Percentiles rank a stretch among this genome's conserved stretches.
Evolutionary conservation across 192 early-diverging fungal genomes (phyloP).

Genomic region (Phlyctochytrium bullatum): DNA sequence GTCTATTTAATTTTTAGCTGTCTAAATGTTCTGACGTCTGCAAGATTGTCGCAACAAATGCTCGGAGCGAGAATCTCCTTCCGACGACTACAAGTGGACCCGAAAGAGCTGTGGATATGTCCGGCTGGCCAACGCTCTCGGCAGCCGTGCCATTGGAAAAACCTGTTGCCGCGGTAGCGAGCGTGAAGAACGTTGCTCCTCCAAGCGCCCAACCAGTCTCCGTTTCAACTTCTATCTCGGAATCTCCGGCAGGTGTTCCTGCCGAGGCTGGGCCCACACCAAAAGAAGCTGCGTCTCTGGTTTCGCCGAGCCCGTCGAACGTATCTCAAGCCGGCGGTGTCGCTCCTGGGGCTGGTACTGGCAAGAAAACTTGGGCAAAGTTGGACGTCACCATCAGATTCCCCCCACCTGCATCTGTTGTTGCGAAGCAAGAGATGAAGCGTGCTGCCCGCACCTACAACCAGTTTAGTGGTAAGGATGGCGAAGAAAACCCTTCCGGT

Average conservation of each 20-base stretch:
- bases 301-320: no score
- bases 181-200: no score
- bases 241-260: not conserved
- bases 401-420: conserved; percentile 24
- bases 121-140: conserved; percentile 1
- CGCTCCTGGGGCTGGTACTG: not conserved
- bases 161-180: no score
- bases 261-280: not conserved
- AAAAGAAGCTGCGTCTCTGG: conserved; percentile 1
- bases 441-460: not conserved
- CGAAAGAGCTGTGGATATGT: not conserved
- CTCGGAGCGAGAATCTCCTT: conserved; percentile 3
- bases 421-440: not conserved
- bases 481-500: not conserved
- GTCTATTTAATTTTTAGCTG: not conserved
- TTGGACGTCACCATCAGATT: conserved; percentile 42
- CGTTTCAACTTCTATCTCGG: no score
- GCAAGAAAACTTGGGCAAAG: conserved; percentile 35
- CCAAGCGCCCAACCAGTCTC: no score
- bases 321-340: no score
- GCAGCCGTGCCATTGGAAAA: not conserved
- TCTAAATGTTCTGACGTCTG: not conserved
- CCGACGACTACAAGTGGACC: not conserved
- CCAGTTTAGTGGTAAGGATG: not conserved
- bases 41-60: conserved; percentile 3